Base-by-base conservation (phyloP, 225 moss, liverwort and hornwort genomes). In the Thuidium tamariscinum region DNA sequence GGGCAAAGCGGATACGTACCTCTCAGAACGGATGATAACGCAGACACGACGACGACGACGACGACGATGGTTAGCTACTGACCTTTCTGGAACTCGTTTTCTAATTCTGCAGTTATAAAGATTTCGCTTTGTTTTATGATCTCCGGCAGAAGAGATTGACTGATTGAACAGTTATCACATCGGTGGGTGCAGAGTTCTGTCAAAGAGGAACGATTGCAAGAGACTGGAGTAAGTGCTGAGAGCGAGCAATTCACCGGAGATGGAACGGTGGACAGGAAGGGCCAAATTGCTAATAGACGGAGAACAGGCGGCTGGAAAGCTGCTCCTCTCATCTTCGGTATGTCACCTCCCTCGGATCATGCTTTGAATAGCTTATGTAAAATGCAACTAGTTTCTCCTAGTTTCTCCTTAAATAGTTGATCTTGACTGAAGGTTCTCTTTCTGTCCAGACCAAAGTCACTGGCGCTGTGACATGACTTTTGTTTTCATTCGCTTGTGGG, bases 251-350 rank as follows among this genome's bases (percentile, higher is more conserved):
- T 86, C 68, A 92, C 93, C 49, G 92, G 92, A 70, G 91, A 93
- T 92, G 93, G 93, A 83, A 90, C 92, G 77, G 89, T 93, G 83
- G 92, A 93, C 81, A 89, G 85, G 49, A 82, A 80, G 83, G 93
- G 93, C 69, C 86, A 46, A 87, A 87, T 87, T 77, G 93, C 93
- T 18, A 65, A 57, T 66, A 91, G 91, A 64, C 86, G 70, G 70
- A 80, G 36, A 84, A 93, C 93, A 55, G 93, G 93, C 77, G 92
- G 92, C 80, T 93, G 93, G 93, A 93, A 87, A 86, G 93, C 92
- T 76, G 92, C 93, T 54, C 91, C 92, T 71, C 93, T 93, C 74
- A 93, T 93, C 79, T 93, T 93, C 85, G 92, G 93, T 93, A 87
- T 8, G 77, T 26, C 83, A 16, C 25, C 41, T 37, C 52, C 59